Conservation (phyloP, 345 rosid genomes). For the Iberis pinnata region DNA sequence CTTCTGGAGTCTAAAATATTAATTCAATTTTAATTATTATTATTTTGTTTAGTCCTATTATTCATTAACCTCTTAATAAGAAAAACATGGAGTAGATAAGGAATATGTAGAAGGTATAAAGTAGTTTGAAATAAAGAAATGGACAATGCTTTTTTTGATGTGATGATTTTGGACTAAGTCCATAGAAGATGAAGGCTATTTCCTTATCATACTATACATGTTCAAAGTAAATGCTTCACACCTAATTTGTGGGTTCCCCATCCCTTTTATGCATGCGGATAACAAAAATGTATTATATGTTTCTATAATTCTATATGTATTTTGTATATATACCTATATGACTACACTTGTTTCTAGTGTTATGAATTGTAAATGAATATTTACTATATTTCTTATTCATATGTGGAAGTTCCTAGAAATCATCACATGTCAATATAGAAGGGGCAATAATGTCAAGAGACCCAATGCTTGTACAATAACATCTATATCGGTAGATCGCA, state of each 20-base stretch:
- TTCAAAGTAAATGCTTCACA: slow-evolving; percentile 17
- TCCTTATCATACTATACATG: slow-evolving; percentile 25
- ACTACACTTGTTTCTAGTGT: no score
- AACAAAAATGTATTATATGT: no score
- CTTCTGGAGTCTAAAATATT: background rate
- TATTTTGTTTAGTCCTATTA: background rate
- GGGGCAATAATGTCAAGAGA: no score
- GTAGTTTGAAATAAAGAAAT: slow-evolving; percentile 22
- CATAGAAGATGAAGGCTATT: slow-evolving; percentile 17
- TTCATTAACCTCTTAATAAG: background rate
- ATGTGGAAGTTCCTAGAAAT: no score
- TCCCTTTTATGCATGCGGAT: background rate
- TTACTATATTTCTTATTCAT: no score
- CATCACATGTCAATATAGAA: no score
- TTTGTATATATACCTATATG: no score
- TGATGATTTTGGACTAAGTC: slow-evolving; percentile 33
- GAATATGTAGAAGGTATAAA: slow-evolving; percentile 24
- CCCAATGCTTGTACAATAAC: no score
- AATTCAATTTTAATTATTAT: background rate
- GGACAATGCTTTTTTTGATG: slow-evolving; percentile 23
- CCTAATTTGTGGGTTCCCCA: slow-evolving; percentile 35
- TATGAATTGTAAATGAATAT: no score
- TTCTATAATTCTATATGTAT: no score
- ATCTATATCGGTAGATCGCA: no score
- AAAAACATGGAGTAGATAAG: slow-evolving; percentile 24